A percentile compares a stretch with the other conserved stretches of the same genome.
Conservation (phyloP, 1,284 basidiomycete species). For the Boletellus deceptivus region DNA sequence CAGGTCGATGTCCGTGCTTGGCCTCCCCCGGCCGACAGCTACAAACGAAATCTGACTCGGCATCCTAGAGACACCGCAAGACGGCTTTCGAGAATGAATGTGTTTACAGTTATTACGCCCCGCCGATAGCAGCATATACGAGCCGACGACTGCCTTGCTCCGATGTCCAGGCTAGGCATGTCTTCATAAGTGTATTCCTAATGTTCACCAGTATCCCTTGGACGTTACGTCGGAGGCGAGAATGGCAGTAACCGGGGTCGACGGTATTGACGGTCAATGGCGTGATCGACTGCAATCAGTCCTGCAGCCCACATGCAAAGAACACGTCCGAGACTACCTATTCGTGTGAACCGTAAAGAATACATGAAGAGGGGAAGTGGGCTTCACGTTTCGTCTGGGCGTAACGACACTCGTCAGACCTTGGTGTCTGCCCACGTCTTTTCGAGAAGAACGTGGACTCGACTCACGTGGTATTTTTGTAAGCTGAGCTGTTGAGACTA, state of each 20-base stretch:
- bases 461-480: constrained; percentile 29
- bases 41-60: too few relatives aligned
- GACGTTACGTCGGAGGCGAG: constrained; percentile 36
- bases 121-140: constrained; percentile 32
- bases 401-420: constrained; percentile 21
- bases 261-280: constrained; percentile 38
- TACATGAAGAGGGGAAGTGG: not conserved
- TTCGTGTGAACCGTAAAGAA: too few relatives aligned
- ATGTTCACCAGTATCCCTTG: constrained; percentile 8
- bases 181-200: constrained; percentile 9
- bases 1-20: too few relatives aligned
- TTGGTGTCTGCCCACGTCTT: not conserved
- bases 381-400: constrained; percentile 17
- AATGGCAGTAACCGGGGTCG: constrained; percentile 47
- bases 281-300: constrained; percentile 11
- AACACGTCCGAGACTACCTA: constrained; percentile 26
- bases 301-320: constrained; percentile 26
- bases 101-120: constrained; percentile 25
- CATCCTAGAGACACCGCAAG: too few relatives aligned
- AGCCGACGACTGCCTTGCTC: constrained; percentile 39
- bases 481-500: constrained; percentile 30
- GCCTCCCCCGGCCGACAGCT: too few relatives aligned
- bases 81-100: not conserved
- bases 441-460: not conserved
- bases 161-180: constrained; percentile 20